These are phyloP conservation scores for Botrytis pseudocinerea DNA, from an alignment of 2,329 filamentous ascomycete species.

Conservation along the genomic window DNA sequence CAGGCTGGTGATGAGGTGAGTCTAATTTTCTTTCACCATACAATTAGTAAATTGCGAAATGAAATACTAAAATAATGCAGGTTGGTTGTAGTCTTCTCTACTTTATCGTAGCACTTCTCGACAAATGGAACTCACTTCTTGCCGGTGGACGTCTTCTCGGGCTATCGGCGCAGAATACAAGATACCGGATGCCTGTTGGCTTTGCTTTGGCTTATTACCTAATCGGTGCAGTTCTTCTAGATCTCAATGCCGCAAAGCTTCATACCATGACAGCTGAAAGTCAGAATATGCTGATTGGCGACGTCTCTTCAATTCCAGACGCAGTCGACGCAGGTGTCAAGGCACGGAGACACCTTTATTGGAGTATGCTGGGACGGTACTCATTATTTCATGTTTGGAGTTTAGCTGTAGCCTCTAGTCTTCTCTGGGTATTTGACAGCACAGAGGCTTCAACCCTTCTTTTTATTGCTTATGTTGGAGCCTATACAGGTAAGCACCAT, in stretches of 20 bases:
- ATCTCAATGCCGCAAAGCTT: conserved; percentile 29
- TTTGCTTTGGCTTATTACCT: conserved; percentile 46
- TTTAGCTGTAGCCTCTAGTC: conserved; percentile 42
- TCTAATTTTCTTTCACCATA: conserved; percentile 42
- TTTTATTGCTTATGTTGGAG: conserved; percentile 44
- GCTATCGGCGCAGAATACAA: conserved; percentile 39
- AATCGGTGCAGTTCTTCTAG: conserved; percentile 44
- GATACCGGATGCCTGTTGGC: conserved; percentile 48
- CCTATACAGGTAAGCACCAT: conserved; percentile 42
- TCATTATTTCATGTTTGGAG: conserved; percentile 47
- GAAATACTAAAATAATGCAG: conserved; percentile 12
- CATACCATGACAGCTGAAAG: conserved; percentile 19
- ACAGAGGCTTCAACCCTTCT: conserved; percentile 47
- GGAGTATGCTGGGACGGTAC: conserved; percentile 45
- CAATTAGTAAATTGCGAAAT: background rate
- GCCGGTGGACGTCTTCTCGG: conserved; percentile 41
- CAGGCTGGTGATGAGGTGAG: conserved; percentile 45
- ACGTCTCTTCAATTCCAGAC: conserved; percentile 19
- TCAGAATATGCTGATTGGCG: conserved; percentile 19
- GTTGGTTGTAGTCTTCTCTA: conserved; percentile 40
- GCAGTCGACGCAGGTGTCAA: conserved; percentile 22
- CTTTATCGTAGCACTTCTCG: conserved; percentile 41
- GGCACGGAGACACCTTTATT: conserved; percentile 43
- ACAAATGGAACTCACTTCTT: conserved; percentile 40
- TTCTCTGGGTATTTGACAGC: conserved; percentile 54